These are phyloP conservation scores for Silene noctiflora DNA, from an alignment of 179 eudicot species.

Conservation along the genomic window DNA sequence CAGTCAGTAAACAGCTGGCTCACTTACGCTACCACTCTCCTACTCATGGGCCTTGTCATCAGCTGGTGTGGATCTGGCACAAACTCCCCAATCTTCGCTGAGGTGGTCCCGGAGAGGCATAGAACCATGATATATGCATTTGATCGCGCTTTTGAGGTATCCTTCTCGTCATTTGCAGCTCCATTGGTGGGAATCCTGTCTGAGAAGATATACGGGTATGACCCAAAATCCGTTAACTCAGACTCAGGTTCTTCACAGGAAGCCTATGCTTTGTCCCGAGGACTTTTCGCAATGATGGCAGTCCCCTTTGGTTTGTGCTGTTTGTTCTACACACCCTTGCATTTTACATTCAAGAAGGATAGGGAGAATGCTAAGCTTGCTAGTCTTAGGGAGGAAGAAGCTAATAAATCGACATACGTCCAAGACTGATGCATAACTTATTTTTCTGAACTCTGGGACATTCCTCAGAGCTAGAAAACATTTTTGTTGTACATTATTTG, in stretches of 20 bases:
- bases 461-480: conserved; percentile 6
- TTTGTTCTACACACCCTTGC: conserved; percentile 72
- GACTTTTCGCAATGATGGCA: conserved; percentile 85
- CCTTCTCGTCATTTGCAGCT: conserved; percentile 91
- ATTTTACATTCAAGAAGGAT: conserved; percentile 59
- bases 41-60: conserved; percentile 83
- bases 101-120: conserved; percentile 81
- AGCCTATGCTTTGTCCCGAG: conserved; percentile 79
- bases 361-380: conserved; percentile 65
- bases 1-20: conserved; percentile 54
- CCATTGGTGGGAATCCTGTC: conserved; percentile 87
- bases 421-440: conserved; percentile 1
- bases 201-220: conserved; percentile 84
- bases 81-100: conserved; percentile 87
- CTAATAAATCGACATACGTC: conserved; percentile 6
- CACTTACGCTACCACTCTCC: conserved; percentile 55
- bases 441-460: neutral
- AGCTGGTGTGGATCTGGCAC: conserved; percentile 82
- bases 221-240: conserved; percentile 53
- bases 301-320: conserved; percentile 82
- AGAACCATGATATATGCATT: conserved; percentile 96
- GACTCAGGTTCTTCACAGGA: conserved; percentile 59
- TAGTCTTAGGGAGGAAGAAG: conserved; percentile 42
- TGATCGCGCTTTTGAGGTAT: conserved; percentile 87
- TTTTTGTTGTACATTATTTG: neutral